These are phyloP conservation scores for Euryodendron excelsum DNA, from an alignment of 148 eudicot species.

Conservation along the genomic window DNA sequence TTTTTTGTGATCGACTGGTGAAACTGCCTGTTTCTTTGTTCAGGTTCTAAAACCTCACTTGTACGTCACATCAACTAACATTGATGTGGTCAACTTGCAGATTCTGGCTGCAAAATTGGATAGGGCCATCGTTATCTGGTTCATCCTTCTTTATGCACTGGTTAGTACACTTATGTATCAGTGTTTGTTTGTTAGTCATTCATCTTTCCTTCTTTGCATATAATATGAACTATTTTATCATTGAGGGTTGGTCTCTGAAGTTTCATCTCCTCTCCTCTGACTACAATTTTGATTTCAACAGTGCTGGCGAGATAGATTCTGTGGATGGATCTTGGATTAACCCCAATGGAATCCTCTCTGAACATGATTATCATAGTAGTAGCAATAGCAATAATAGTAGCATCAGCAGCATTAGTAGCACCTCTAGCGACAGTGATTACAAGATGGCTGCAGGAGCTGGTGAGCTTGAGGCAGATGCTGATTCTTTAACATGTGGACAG, in stretches of 20 bases:
- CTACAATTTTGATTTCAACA: conserved; percentile 29
- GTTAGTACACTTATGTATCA: conserved; percentile 40
- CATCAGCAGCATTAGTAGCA: conserved; percentile 73
- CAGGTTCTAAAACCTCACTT: neutral
- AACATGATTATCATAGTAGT: conserved; percentile 63
- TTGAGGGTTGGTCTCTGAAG: neutral
- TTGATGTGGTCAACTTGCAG: conserved; percentile 39
- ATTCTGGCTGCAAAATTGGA: conserved; percentile 96
- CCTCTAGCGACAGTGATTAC: conserved; percentile 84
- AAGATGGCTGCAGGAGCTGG: conserved; percentile 54
- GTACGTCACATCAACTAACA: neutral
- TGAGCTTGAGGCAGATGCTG: conserved; percentile 98
- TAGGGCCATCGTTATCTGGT: conserved; percentile 64
- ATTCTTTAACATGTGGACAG: conserved; percentile 73
- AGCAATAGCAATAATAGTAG: conserved; percentile 92
- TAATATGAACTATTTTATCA: neutral
- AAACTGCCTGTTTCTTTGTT: neutral
- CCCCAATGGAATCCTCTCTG: conserved; percentile 49
- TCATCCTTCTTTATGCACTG: conserved; percentile 68
- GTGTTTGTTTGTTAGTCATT: neutral
- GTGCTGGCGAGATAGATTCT: conserved; percentile 53
- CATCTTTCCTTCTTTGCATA: neutral
- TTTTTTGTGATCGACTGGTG: neutral
- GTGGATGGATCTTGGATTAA: conserved; percentile 67
- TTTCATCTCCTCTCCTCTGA: conserved; percentile 9